Conservation (phyloP, 2,329 filamentous ascomycete genomes). For the Cadophora malorum region DNA sequence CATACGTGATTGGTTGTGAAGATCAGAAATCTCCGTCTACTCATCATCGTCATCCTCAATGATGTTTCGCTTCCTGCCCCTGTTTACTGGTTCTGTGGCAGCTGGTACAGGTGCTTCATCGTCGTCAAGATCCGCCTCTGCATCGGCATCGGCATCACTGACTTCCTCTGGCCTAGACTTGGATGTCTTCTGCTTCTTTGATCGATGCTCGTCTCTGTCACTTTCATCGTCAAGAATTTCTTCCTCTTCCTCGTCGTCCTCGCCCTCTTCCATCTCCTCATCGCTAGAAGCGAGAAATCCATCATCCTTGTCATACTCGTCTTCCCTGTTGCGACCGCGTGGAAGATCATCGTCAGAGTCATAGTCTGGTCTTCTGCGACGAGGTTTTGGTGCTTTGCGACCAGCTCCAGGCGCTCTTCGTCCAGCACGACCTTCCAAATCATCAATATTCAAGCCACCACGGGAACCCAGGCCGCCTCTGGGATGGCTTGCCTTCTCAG, state of each 20-base stretch:
- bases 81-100: conserved; percentile 44
- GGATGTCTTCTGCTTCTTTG: conserved; percentile 45
- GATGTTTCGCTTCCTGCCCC: conserved; percentile 60
- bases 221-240: conserved; percentile 56
- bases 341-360: conserved; percentile 79
- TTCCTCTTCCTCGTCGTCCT: conserved; percentile 60
- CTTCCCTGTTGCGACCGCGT: conserved; percentile 61
- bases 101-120: conserved; percentile 48
- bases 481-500: conserved; percentile 59
- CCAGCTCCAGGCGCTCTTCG: conserved; percentile 55
- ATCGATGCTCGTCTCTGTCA: conserved; percentile 41
- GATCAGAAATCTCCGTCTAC: conserved; percentile 13
- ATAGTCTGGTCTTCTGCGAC: conserved; percentile 67
- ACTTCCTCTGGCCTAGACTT: conserved; percentile 47
- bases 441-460: conserved; percentile 69
- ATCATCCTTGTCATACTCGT: conserved; percentile 82
- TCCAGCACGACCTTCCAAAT: conserved; percentile 68
- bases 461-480: conserved; percentile 51
- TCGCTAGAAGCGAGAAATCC: conserved; percentile 80
- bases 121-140: conserved; percentile 62
- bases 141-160: conserved; percentile 55
- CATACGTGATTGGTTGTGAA: not conserved
- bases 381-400: conserved; percentile 61
- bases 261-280: conserved; percentile 67
- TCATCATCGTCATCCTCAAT: conserved; percentile 67